These are phyloP conservation scores for Leishmania amazonensis DNA, from an alignment of 208 protist species.

Conservation along the genomic window DNA sequence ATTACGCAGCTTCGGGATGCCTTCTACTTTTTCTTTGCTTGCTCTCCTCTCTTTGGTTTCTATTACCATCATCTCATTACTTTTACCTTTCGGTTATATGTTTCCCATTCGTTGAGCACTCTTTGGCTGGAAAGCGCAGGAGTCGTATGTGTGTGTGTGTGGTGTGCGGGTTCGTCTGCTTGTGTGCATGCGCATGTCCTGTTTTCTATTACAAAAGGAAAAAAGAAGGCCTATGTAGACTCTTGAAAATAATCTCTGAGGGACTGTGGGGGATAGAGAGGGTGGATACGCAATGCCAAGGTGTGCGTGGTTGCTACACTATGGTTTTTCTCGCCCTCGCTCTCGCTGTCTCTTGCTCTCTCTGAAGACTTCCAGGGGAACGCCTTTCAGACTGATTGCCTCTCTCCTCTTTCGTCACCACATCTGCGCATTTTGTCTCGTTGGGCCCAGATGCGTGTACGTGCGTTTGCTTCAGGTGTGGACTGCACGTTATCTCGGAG, in stretches of 20 bases:
- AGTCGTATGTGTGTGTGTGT: neutral
- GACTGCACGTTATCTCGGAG: neutral
- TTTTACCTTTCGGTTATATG: neutral
- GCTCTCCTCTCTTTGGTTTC: neutral
- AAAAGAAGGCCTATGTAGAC: neutral
- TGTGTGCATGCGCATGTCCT: neutral
- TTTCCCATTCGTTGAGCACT: neutral
- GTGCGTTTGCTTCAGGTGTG: neutral
- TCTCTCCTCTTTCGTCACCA: neutral
- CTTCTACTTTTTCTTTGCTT: neutral
- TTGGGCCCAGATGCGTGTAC: neutral
- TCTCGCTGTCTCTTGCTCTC: neutral
- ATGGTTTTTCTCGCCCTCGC: neutral
- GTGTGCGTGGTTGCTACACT: neutral
- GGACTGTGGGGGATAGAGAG: neutral
- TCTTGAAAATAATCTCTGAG: neutral
- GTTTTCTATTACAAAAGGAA: neutral
- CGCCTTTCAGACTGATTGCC: neutral
- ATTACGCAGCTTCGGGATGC: neutral
- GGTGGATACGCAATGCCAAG: neutral
- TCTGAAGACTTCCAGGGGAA: neutral
- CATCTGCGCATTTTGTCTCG: neutral
- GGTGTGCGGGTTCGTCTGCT: neutral
- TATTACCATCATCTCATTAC: neutral
- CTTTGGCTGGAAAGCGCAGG: neutral